A percentile compares a stretch with the other conserved stretches of the same genome.
These are phyloP conservation scores for Solanum medicagineum DNA, from an alignment of 257 asterid species.

Conservation along the genomic window DNA sequence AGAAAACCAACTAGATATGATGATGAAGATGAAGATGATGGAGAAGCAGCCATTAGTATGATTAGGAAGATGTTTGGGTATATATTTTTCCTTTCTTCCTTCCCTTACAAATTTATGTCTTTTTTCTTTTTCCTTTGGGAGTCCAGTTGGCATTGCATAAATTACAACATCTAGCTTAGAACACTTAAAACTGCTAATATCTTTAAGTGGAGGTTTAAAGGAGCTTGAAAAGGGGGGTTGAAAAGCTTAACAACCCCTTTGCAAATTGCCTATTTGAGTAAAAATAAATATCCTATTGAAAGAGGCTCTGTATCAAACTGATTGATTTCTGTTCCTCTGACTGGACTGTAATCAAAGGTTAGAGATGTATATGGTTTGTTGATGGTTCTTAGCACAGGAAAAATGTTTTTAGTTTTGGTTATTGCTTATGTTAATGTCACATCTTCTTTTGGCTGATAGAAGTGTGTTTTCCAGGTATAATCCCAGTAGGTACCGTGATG, in stretches of 20 bases:
- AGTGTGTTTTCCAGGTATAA: conserved; percentile 44
- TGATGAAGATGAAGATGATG: conserved; percentile 35
- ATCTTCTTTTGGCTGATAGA: neutral
- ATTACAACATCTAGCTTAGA: neutral
- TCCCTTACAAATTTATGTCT: neutral
- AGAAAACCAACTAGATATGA: conserved; percentile 46
- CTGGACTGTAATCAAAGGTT: neutral
- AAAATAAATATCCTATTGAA: neutral
- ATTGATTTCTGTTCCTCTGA: neutral
- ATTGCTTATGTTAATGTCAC: neutral
- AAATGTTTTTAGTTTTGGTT: neutral
- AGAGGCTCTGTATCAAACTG: neutral
- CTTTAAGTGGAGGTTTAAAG: neutral
- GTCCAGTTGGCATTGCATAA: neutral
- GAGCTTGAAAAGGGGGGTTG: neutral
- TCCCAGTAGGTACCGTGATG: conserved; percentile 41
- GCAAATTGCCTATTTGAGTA: neutral
- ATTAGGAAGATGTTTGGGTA: conserved; percentile 77
- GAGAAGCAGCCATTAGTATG: conserved; percentile 20
- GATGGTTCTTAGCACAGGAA: neutral
- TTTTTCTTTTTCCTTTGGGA: neutral
- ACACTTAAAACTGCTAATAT: neutral
- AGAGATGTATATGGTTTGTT: neutral
- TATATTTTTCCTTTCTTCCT: neutral
- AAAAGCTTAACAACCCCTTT: neutral